phyloP scores from a whole-genome alignment of 257 asterid genomes.

The Lantana camara region DNA sequence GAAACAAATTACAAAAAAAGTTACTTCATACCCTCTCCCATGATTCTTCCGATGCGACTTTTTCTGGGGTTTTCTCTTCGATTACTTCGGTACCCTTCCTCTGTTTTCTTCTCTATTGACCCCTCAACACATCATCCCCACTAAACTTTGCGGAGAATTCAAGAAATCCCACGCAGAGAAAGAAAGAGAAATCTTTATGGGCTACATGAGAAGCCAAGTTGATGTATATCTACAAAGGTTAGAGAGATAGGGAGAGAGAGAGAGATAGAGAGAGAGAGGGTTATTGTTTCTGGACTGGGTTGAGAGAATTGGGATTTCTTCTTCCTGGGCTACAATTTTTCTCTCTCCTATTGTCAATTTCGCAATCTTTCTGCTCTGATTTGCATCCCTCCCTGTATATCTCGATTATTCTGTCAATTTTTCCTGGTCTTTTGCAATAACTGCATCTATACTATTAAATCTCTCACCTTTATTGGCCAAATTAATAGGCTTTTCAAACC shows the following conservation, averaged over 20 bases:
- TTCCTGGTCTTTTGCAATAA: slow-evolving; percentile 20
- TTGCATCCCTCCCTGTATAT: slow-evolving; percentile 21
- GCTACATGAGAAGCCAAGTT: slow-evolving; percentile 29
- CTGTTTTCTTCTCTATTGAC: slow-evolving; percentile 20
- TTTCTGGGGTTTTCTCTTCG: not conserved
- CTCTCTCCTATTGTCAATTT: slow-evolving; percentile 21
- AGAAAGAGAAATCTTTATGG: slow-evolving; percentile 28
- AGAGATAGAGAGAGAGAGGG: slow-evolving; percentile 2
- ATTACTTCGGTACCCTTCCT: slow-evolving; percentile 12
- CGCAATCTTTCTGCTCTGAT: slow-evolving; percentile 29
- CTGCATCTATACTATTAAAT: slow-evolving; percentile 5
- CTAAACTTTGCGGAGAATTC: slow-evolving; percentile 37
- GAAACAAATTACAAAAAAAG: not conserved
- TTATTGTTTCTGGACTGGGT: not conserved
- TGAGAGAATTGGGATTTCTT: slow-evolving; percentile 17
- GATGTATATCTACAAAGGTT: slow-evolving; percentile 22
- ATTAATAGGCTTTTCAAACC: slow-evolving; percentile 14
- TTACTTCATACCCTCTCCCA: slow-evolving; percentile 40
- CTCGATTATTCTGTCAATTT: slow-evolving; percentile 12
- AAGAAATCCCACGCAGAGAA: slow-evolving; percentile 32
- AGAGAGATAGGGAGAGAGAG: slow-evolving; percentile 15
- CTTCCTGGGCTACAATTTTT: slow-evolving; percentile 16
- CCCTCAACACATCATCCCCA: slow-evolving; percentile 30
- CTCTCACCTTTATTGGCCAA: slow-evolving; percentile 17
- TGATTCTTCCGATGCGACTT: slow-evolving; percentile 24